Evolutionary conservation across 2,329 filamentous ascomycete species (phyloP).

Genomic region (Penicillium sp.): DNA sequence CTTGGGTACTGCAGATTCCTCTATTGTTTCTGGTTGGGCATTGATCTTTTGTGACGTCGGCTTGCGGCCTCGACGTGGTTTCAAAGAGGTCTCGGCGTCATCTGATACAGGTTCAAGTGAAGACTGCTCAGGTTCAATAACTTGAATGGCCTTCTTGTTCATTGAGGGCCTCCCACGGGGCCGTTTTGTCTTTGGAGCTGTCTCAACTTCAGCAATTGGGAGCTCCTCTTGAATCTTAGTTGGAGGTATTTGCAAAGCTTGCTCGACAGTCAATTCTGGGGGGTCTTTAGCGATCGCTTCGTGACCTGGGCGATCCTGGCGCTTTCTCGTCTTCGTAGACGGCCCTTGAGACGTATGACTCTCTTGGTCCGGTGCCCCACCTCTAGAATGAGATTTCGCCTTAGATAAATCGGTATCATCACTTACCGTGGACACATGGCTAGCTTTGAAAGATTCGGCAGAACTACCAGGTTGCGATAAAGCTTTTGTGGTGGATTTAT

Average conservation of each 20-base stretch:
- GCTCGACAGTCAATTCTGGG: background rate
- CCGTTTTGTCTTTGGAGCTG: conserved; percentile 5
- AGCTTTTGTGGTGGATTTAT: background rate
- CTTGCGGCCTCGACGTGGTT: conserved; percentile 6
- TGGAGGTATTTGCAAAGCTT: background rate
- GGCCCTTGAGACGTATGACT: background rate
- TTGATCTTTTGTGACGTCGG: conserved; percentile 10
- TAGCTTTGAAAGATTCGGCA: background rate
- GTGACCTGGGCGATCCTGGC: background rate
- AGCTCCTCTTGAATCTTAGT: background rate
- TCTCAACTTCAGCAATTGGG: background rate
- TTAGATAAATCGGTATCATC: background rate
- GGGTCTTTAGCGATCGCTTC: background rate
- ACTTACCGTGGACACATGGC: background rate
- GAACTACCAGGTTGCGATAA: background rate
- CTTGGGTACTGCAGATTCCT: conserved; percentile 10
- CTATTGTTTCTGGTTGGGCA: conserved; percentile 1
- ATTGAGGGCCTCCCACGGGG: conserved; percentile 7
- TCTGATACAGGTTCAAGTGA: background rate
- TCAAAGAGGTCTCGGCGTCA: background rate
- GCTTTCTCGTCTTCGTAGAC: background rate
- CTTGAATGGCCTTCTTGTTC: background rate
- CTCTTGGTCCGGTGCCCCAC: background rate
- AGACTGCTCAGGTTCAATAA: background rate
- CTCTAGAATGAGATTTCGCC: background rate